phyloP scores from a whole-genome alignment of 208 protist genomes.

The Wallacemonas sp. region DNA sequence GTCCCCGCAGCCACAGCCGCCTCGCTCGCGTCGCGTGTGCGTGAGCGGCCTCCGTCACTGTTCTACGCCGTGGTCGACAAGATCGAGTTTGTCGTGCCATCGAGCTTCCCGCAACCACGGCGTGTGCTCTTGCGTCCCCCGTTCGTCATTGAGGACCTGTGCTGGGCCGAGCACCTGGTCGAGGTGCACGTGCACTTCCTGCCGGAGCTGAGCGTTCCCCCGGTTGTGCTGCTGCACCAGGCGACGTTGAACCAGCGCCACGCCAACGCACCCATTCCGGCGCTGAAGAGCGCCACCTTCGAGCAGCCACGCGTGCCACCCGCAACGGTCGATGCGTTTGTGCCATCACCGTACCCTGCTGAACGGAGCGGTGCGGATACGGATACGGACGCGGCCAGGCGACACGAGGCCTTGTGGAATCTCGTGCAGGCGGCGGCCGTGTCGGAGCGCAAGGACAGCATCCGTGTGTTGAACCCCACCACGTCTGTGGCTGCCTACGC shows the following conservation, averaged over 20 bases:
- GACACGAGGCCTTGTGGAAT: background rate
- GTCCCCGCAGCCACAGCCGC: background rate
- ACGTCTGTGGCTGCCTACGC: constrained; percentile 23
- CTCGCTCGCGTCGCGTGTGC: background rate
- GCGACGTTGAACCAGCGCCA: constrained; percentile 49
- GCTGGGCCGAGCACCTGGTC: constrained; percentile 82
- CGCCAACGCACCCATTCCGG: background rate
- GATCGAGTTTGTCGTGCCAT: constrained; percentile 72
- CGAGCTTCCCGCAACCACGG: constrained; percentile 70
- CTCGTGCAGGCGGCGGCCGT: background rate
- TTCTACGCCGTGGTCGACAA: constrained; percentile 70
- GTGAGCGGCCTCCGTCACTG: constrained; percentile 43
- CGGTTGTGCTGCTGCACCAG: constrained; percentile 55
- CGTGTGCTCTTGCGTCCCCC: constrained; percentile 57
- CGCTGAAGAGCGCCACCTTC: background rate
- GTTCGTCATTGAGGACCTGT: constrained; percentile 81
- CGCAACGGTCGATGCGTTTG: constrained; percentile 16
- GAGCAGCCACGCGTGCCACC: constrained; percentile 2
- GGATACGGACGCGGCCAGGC: background rate
- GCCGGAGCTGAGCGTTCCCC: constrained; percentile 49
- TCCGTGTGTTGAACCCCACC: constrained; percentile 55
- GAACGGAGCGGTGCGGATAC: too few species aligned
- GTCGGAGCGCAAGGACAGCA: constrained; percentile 42
- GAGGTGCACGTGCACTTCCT: constrained; percentile 75
- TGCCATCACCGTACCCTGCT: background rate